Evolutionary conservation across 2,329 filamentous ascomycete species (phyloP).

Genomic region (Cercospora sesami): DNA sequence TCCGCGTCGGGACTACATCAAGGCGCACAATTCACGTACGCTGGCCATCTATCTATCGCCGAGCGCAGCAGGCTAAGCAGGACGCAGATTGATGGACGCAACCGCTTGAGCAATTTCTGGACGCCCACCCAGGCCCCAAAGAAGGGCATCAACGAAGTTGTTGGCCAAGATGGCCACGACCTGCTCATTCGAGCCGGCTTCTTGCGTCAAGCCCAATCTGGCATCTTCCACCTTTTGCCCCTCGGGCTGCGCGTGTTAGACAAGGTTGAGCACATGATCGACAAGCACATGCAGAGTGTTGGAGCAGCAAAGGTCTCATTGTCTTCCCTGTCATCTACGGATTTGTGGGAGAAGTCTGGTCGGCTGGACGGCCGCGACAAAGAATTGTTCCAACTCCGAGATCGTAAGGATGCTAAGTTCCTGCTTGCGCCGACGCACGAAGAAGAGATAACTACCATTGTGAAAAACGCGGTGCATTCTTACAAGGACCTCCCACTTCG

Average conservation of each 20-base stretch:
- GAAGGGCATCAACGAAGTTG: conserved; percentile 51
- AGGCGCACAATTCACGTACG: conserved; percentile 22
- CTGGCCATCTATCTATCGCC: not conserved
- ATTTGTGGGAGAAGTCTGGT: conserved; percentile 80
- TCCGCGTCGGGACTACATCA: not conserved
- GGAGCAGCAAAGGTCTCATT: conserved; percentile 79
- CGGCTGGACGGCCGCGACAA: conserved; percentile 58
- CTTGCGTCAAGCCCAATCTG: conserved; percentile 70
- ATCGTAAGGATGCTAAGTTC: conserved; percentile 72
- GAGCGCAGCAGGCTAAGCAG: conserved; percentile 9
- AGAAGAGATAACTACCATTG: conserved; percentile 87
- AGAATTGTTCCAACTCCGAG: conserved; percentile 75
- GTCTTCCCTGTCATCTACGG: conserved; percentile 81
- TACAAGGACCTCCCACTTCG: conserved; percentile 84
- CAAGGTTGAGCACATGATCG: conserved; percentile 81
- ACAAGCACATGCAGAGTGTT: conserved; percentile 77
- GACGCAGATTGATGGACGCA: conserved; percentile 56
- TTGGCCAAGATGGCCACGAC: conserved; percentile 50
- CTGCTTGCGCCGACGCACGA: conserved; percentile 92
- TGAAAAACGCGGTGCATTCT: conserved; percentile 70
- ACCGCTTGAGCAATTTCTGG: conserved; percentile 74
- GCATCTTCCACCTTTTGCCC: conserved; percentile 89
- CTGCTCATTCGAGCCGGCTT: conserved; percentile 50
- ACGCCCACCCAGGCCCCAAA: conserved; percentile 57
- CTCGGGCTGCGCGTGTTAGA: conserved; percentile 82